phyloP scores from a whole-genome alignment of 2,329 filamentous ascomycete genomes.

The Fusarium gaditjirri region DNA sequence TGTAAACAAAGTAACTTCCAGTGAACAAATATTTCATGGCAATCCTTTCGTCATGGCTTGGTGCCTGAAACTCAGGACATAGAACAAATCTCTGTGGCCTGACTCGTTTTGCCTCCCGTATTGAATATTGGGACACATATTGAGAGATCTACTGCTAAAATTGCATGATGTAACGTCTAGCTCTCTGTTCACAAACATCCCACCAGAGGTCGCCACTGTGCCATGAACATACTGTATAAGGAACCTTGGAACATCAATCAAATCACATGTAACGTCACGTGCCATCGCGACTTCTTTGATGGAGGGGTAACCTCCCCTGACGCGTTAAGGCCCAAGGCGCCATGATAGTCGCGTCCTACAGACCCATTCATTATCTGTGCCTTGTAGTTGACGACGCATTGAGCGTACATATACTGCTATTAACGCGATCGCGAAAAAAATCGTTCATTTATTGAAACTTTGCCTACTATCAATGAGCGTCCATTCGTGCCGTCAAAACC shows the following conservation, averaged over 20 bases:
- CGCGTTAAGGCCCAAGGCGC: slow-evolving; percentile 14
- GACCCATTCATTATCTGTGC: not conserved
- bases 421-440: slow-evolving; percentile 17
- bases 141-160: not conserved
- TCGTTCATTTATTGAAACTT: not conserved
- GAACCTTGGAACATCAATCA: not conserved
- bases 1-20: slow-evolving; percentile 19
- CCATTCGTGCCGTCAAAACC: not conserved
- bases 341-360: slow-evolving; percentile 30
- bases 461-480: not conserved
- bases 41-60: not conserved
- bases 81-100: not conserved
- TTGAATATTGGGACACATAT: not conserved
- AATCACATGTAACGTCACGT: slow-evolving; percentile 43
- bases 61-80: not conserved
- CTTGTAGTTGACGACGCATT: slow-evolving; percentile 7
- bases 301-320: slow-evolving; percentile 6
- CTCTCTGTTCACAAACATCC: not conserved
- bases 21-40: not conserved
- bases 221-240: not conserved
- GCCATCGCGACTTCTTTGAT: slow-evolving; percentile 32
- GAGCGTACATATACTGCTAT: not conserved
- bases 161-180: not conserved
- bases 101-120: not conserved
- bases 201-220: slow-evolving; percentile 7